phyloP scores from a whole-genome alignment of 208 protist species.

The Crithidia mellificae region DNA sequence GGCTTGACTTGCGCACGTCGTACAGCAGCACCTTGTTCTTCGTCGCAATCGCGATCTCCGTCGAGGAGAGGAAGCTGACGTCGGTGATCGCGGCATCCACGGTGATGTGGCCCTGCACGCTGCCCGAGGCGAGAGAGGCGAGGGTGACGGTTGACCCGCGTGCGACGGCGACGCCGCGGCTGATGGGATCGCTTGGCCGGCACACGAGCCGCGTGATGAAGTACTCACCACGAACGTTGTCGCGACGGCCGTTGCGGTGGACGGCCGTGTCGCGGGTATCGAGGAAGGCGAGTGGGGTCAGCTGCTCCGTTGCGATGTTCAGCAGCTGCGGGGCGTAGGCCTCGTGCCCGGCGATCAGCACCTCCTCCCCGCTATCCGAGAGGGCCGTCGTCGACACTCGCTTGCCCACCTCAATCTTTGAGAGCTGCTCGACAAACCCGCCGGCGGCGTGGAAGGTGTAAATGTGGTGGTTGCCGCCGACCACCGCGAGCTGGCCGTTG shows the following conservation, averaged over 20 bases:
- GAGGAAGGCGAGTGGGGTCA: conserved; percentile 67
- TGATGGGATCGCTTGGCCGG: conserved; percentile 21
- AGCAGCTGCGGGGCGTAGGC: conserved; percentile 62
- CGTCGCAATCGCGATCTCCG: conserved; percentile 66
- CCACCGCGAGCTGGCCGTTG: conserved; percentile 76
- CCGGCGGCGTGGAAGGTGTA: conserved; percentile 85
- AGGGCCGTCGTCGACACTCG: conserved; percentile 63
- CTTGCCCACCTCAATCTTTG: conserved; percentile 55
- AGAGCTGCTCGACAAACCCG: conserved; percentile 76
- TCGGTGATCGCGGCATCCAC: conserved; percentile 54
- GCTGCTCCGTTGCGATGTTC: conserved; percentile 60
- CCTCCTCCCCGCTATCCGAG: conserved; percentile 62
- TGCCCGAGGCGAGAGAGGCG: conserved; percentile 68
- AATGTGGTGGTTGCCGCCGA: conserved; percentile 75
- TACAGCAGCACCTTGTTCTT: conserved; percentile 70
- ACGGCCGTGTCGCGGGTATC: conserved; percentile 62
- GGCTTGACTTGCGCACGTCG: conserved; percentile 75
- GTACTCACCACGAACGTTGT: conserved; percentile 62
- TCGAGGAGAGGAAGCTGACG: conserved; percentile 47
- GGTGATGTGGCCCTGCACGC: conserved; percentile 55
- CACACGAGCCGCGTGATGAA: conserved; percentile 52
- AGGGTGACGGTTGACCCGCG: conserved; percentile 61
- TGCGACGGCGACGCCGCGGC: conserved; percentile 49
- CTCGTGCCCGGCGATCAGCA: conserved; percentile 64
- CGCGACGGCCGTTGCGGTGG: conserved; percentile 63